phyloP scores from a whole-genome alignment of 345 rosid species.

The Arabidopsis arenosa region DNA sequence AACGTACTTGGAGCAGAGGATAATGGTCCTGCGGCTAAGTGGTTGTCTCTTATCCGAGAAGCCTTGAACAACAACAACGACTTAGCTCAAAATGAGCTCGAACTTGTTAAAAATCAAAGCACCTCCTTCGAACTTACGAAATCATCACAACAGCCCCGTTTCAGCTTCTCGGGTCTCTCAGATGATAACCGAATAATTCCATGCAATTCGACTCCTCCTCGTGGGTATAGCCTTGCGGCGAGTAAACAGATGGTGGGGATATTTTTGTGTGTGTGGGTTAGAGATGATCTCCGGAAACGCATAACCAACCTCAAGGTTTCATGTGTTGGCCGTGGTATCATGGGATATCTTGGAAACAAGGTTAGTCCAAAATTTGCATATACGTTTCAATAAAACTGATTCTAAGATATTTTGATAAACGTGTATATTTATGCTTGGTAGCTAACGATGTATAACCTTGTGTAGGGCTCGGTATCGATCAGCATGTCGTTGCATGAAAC shows the following conservation, averaged over 20 bases:
- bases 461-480: constrained; percentile 86
- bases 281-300: constrained; percentile 62
- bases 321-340: constrained; percentile 90
- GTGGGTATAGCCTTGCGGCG: constrained; percentile 67
- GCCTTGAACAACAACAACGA: constrained; percentile 58
- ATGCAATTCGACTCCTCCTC: constrained; percentile 39
- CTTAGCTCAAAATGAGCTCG: constrained; percentile 24
- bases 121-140: constrained; percentile 37
- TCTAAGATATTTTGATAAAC: neutral
- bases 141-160: constrained; percentile 44
- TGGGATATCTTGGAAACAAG: constrained; percentile 98
- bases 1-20: constrained; percentile 87
- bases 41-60: constrained; percentile 73
- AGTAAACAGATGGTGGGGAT: constrained; percentile 98
- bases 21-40: constrained; percentile 74
- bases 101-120: constrained; percentile 33
- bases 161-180: constrained; percentile 56
- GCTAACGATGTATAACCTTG: constrained; percentile 15
- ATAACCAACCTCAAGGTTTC: constrained; percentile 78
- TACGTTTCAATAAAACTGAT: neutral
- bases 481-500: constrained; percentile 78
- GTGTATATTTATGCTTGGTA: neutral
- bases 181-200: constrained; percentile 16
- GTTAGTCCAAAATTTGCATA: constrained; percentile 44
- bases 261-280: constrained; percentile 85